These are phyloP conservation scores for Bacidia rubella DNA, from an alignment of 495 filamentous ascomycete genomes.

Conservation along the genomic window DNA sequence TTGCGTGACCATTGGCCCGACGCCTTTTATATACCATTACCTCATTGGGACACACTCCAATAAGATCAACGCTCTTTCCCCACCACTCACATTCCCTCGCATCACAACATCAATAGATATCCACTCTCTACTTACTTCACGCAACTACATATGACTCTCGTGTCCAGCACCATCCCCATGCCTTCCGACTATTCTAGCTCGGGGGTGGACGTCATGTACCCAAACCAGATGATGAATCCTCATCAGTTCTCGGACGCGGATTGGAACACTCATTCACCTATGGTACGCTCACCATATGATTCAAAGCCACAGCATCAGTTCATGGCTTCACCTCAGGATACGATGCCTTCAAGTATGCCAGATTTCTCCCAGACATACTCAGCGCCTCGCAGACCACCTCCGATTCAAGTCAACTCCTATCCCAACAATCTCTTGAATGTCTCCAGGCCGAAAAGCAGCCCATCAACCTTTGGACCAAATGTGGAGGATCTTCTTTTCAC, in stretches of 20 bases:
- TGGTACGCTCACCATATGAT: slow-evolving; percentile 23
- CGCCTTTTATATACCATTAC: slow-evolving; percentile 3
- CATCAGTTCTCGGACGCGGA: slow-evolving; percentile 20
- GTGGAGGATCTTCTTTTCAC: slow-evolving; percentile 20
- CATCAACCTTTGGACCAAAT: slow-evolving; percentile 25
- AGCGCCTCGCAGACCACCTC: slow-evolving; percentile 24
- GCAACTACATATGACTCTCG: slow-evolving; percentile 3
- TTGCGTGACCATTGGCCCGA: slow-evolving; percentile 1
- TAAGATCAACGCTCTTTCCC: slow-evolving; percentile 1
- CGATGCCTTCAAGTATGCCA: slow-evolving; percentile 2
- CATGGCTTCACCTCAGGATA: slow-evolving; percentile 1
- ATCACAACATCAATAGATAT: not conserved
- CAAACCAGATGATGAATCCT: slow-evolving; percentile 18
- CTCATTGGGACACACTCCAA: slow-evolving; percentile 2
- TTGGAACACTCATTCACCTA: slow-evolving; percentile 14
- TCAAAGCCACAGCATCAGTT: slow-evolving; percentile 16
- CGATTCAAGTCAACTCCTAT: slow-evolving; percentile 15
- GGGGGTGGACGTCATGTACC: slow-evolving; percentile 18
- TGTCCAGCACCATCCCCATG: slow-evolving; percentile 13
- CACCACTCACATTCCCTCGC: not conserved
- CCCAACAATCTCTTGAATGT: slow-evolving; percentile 19
- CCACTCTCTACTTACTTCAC: not conserved
- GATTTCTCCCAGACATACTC: slow-evolving; percentile 19
- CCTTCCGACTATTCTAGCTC: slow-evolving; percentile 13
- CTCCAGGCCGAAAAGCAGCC: slow-evolving; percentile 30